A percentile compares a stretch with the other conserved stretches of the same genome.
phyloP scores from a whole-genome alignment of 202 grass and related monocot genomes.

The Brachypodium distachyon region DNA sequence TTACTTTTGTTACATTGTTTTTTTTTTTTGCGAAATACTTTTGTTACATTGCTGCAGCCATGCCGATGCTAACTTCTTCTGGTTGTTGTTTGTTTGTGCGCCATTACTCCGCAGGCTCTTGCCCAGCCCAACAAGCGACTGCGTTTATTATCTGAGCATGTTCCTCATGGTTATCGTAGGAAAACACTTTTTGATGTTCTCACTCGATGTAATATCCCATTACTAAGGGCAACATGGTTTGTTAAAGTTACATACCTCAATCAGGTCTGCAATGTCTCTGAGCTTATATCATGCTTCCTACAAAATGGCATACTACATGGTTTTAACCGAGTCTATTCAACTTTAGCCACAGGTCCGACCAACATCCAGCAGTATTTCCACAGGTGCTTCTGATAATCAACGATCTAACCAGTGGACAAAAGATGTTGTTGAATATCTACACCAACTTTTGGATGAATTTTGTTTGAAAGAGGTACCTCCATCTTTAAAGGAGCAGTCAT shows the following conservation, averaged over 20 bases:
- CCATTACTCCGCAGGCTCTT: slow-evolving; percentile 52
- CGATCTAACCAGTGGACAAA: slow-evolving; percentile 92
- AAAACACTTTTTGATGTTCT: slow-evolving; percentile 97
- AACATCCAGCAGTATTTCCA: slow-evolving; percentile 43
- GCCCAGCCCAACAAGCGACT: slow-evolving; percentile 74
- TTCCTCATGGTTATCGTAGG: slow-evolving; percentile 96
- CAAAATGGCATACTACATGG: background rate
- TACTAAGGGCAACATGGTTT: slow-evolving; percentile 98
- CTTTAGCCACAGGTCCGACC: slow-evolving; percentile 66
- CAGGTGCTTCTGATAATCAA: slow-evolving; percentile 62
- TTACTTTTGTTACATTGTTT: background rate
- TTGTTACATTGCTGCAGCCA: background rate
- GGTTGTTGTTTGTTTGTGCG: background rate
- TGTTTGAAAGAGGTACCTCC: slow-evolving; percentile 57
- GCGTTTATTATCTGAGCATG: slow-evolving; percentile 71
- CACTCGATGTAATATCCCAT: slow-evolving; percentile 76
- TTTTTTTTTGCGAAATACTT: background rate
- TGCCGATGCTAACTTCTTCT: background rate
- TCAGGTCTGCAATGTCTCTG: slow-evolving; percentile 55
- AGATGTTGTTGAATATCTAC: slow-evolving; percentile 85
- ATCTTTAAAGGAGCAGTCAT: slow-evolving; percentile 62
- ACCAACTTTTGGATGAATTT: slow-evolving; percentile 85
- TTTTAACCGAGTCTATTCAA: slow-evolving; percentile 16
- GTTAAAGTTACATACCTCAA: slow-evolving; percentile 99
- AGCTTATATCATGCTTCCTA: slow-evolving; percentile 14